Conservation (phyloP, 805 yeast species). For the Lipomyces kockii region DNA sequence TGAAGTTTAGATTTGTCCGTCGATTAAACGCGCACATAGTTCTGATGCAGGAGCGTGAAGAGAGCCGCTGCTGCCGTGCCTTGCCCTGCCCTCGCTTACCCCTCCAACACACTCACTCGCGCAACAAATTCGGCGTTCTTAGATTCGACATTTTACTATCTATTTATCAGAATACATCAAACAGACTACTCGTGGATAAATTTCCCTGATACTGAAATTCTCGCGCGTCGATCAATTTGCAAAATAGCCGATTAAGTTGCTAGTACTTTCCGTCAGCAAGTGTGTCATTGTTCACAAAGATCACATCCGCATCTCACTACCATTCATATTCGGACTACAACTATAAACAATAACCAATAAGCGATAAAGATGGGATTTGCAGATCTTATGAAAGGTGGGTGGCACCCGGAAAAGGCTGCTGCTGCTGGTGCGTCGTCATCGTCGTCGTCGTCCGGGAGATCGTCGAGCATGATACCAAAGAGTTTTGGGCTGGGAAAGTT, state of each 20-base stretch:
- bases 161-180: no score
- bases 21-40: no score
- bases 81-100: no score
- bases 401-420: constrained; percentile 35
- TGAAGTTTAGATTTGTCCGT: no score
- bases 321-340: neutral
- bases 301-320: neutral
- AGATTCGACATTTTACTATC: no score
- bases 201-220: neutral
- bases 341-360: neutral
- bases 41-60: no score
- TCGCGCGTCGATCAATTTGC: neutral
- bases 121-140: no score
- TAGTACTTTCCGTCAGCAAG: no score
- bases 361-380: constrained; percentile 27
- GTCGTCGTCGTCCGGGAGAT: constrained; percentile 15
- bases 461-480: neutral
- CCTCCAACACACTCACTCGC: neutral
- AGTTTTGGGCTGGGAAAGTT: neutral
- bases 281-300: neutral
- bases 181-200: no score
- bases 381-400: constrained; percentile 36
- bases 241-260: neutral
- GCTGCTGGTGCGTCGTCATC: constrained; percentile 11
- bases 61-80: no score